Conservation (phyloP, 2,329 filamentous ascomycete genomes). For the Lasiodiplodia sp. region DNA sequence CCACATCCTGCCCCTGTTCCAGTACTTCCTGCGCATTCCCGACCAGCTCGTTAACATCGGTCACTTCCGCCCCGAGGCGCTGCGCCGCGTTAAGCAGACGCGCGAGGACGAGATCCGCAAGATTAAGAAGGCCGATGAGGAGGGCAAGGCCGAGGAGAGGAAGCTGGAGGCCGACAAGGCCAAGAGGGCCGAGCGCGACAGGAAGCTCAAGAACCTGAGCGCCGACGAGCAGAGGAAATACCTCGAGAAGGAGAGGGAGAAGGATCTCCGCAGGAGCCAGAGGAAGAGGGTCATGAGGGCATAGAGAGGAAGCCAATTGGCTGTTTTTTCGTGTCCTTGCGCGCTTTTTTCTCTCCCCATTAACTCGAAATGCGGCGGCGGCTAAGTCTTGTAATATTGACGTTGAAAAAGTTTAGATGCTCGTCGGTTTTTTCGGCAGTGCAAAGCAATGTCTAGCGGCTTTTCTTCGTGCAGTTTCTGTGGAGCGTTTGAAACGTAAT, state of each 20-base stretch:
- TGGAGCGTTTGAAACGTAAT: background rate
- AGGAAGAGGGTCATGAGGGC: slow-evolving; percentile 66
- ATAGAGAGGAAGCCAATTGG: background rate
- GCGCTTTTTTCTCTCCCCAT: background rate
- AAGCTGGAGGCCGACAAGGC: slow-evolving; percentile 64
- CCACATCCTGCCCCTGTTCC: slow-evolving; percentile 75
- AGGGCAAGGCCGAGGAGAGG: slow-evolving; percentile 69
- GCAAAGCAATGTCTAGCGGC: background rate
- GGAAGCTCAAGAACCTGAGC: slow-evolving; percentile 76
- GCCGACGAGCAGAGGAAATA: slow-evolving; percentile 62
- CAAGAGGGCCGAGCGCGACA: slow-evolving; percentile 78
- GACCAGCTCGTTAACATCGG: slow-evolving; percentile 78
- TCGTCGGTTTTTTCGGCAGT: background rate
- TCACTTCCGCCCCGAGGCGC: slow-evolving; percentile 87
- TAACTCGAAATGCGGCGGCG: background rate
- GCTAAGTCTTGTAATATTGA: slow-evolving; percentile 24
- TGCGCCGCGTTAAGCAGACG: slow-evolving; percentile 79
- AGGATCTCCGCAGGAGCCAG: slow-evolving; percentile 73
- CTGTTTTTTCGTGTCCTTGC: background rate
- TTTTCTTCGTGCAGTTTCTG: background rate
- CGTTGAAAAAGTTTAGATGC: slow-evolving; percentile 22
- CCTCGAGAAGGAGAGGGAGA: slow-evolving; percentile 85
- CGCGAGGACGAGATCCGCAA: slow-evolving; percentile 83
- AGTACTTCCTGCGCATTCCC: slow-evolving; percentile 82
- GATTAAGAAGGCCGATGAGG: slow-evolving; percentile 81